Conservation (phyloP, 495 filamentous ascomycete genomes). For the Schizothecium vesticola region DNA sequence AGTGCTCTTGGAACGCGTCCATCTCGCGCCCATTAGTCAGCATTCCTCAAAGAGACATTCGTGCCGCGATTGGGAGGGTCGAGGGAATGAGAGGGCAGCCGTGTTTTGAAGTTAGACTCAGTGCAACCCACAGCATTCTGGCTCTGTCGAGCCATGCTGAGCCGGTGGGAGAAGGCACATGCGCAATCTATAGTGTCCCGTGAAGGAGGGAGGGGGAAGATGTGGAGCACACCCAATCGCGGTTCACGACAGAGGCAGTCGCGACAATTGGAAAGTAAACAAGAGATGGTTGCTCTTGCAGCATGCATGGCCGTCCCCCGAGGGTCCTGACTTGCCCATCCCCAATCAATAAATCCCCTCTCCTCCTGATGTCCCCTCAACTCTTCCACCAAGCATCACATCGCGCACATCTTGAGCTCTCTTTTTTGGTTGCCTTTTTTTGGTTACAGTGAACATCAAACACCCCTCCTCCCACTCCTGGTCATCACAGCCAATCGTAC, state of each 20-base stretch:
- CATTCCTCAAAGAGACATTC: slow-evolving; percentile 2
- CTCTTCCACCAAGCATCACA: slow-evolving; percentile 23
- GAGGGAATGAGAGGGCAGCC: neutral
- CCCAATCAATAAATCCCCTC: slow-evolving; percentile 14
- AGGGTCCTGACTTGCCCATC: neutral
- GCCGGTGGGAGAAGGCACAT: neutral
- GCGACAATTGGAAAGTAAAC: neutral
- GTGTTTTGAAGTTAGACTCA: slow-evolving; percentile 1
- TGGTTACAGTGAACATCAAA: slow-evolving; percentile 21
- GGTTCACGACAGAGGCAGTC: neutral
- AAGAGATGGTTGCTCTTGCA: neutral
- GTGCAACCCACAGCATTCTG: slow-evolving; percentile 8
- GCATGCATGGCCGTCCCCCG: neutral
- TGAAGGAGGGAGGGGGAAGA: neutral
- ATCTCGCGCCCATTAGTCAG: slow-evolving; percentile 31
- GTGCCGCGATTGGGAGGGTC: slow-evolving; percentile 9
- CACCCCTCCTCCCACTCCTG: slow-evolving; percentile 14
- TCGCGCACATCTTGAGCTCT: slow-evolving; percentile 3
- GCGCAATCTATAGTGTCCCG: neutral
- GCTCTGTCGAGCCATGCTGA: neutral
- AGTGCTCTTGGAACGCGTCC: slow-evolving; percentile 7
- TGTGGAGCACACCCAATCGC: neutral
- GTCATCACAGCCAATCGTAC: slow-evolving; percentile 17
- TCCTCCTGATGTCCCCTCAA: slow-evolving; percentile 23
- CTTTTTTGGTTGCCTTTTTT: neutral